Conservation (phyloP, 2,329 filamentous ascomycete species). For the Scytalidium lignicola region DNA sequence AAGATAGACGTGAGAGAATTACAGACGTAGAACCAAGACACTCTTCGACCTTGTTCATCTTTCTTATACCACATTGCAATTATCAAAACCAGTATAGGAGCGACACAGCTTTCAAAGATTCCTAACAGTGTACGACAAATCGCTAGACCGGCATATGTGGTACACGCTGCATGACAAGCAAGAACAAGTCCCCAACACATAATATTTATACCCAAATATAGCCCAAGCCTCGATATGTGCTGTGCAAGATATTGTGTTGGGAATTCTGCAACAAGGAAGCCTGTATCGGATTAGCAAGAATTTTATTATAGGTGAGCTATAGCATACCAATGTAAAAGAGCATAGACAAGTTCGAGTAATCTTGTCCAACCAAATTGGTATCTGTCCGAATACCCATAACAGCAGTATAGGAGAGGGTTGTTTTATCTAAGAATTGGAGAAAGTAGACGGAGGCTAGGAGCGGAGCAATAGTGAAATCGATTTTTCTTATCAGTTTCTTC, state of each 20-base stretch:
- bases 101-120: constrained; percentile 46
- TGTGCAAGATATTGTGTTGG: constrained; percentile 18
- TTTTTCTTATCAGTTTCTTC: constrained; percentile 12
- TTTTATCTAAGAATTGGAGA: constrained; percentile 12
- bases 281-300: constrained; percentile 9
- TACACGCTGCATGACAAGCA: constrained; percentile 41
- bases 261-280: constrained; percentile 20
- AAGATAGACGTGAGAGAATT: constrained; percentile 18
- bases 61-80: constrained; percentile 50
- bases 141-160: constrained; percentile 43
- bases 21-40: constrained; percentile 25
- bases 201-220: constrained; percentile 13
- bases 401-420: constrained; percentile 12
- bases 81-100: constrained; percentile 48
- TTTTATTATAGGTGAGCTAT: too few species aligned
- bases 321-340: constrained; percentile 10
- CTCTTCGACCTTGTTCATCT: constrained; percentile 50
- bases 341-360: constrained; percentile 18
- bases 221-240: constrained; percentile 9
- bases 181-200: constrained; percentile 34
- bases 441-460: constrained; percentile 4
- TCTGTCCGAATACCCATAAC: constrained; percentile 16
- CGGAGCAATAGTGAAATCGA: constrained; percentile 8
- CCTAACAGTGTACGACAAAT: constrained; percentile 46
- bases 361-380: constrained; percentile 15